Percentiles rank a stretch among this genome's conserved stretches.
Conservation (phyloP, 331 rosid genomes). For the Stylosanthes scabra region DNA sequence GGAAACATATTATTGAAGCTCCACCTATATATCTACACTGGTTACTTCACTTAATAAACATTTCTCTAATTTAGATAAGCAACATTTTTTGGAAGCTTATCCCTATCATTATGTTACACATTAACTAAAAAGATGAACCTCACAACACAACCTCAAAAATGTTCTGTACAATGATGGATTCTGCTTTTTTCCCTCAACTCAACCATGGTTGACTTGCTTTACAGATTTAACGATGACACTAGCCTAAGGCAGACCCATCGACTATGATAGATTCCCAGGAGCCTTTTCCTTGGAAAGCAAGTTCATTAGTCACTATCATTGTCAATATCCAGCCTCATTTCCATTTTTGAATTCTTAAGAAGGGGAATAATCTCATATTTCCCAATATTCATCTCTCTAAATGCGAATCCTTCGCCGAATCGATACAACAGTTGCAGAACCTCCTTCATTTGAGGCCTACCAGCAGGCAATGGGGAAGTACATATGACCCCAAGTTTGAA, state of each 20-base stretch:
- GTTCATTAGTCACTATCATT: constrained; percentile 9
- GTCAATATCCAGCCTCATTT: constrained; percentile 21
- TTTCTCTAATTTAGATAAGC: not conserved
- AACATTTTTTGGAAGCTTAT: not conserved
- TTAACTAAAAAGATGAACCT: constrained; percentile 18
- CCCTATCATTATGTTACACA: not conserved
- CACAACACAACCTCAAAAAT: constrained; percentile 20
- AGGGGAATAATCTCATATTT: constrained; percentile 44
- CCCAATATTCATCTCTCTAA: constrained; percentile 28
- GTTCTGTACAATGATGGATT: not conserved
- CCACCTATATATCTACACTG: not conserved
- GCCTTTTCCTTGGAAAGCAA: not conserved
- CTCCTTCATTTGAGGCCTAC: constrained; percentile 70
- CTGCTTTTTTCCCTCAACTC: too few species aligned
- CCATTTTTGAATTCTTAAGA: constrained; percentile 49
- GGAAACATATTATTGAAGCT: not conserved
- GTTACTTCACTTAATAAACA: not conserved
- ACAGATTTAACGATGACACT: not conserved
- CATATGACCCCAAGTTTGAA: constrained; percentile 64
- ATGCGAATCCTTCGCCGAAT: not conserved
- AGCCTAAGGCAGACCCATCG: not conserved
- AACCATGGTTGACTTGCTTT: not conserved
- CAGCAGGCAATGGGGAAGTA: constrained; percentile 43
- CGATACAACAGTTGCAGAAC: constrained; percentile 46
- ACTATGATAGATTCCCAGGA: not conserved